Evolutionary conservation across 768 basidiomycete genomes (phyloP), one percentile per base, ranked within the genome.

Genomic region (Leucosporidium yakuticum): DNA sequence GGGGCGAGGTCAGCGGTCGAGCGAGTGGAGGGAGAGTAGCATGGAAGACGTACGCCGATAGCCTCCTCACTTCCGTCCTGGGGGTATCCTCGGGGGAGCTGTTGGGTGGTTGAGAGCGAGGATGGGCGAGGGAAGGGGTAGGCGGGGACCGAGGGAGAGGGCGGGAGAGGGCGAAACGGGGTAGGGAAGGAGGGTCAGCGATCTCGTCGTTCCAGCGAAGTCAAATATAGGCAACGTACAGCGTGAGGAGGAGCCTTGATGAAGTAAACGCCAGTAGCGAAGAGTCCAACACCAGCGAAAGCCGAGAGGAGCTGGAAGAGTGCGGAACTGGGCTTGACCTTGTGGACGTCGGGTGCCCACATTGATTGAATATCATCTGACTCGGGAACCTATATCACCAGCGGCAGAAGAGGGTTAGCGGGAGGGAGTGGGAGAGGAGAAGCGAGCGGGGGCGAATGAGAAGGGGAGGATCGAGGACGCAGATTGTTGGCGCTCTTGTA

Each of bases 331-430:
- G 50, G 75, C 62, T 48, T 78, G 60, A 69, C 78, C 65, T 76
- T 74, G 76, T 79, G 77, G 15, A 76, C 77, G 63, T 81, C 80
- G 29, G 80, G 80, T 17, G 78, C 78, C 79, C 79, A 80, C 78
- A 81, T 79, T 12, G 76, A 76, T 32, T 79, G 76, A 11, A 77
- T 71, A 70, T 81, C 80, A 65, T 80, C 80, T 58, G 78, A 77
- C 75, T 80, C 79, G 67, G 79, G 79, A 19, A 80, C 62, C 80
- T 81, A 67, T 27, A 29, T 29, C 11, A 21, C 21, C 1, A 4
- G 4, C 14, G 29, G 44, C n/a, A 48, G 2, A 4, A 1, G 48
- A 4, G n/a, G 15, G n/a, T 31, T 17, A 23, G 27, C 47, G 39
- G 17, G 39, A 44, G 39, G 39, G 8, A 44, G 34, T 12, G 5